Percentiles rank a stretch among this genome's conserved stretches.
Conservation (phyloP, 495 filamentous ascomycete genomes). For the Xylaria curta region DNA sequence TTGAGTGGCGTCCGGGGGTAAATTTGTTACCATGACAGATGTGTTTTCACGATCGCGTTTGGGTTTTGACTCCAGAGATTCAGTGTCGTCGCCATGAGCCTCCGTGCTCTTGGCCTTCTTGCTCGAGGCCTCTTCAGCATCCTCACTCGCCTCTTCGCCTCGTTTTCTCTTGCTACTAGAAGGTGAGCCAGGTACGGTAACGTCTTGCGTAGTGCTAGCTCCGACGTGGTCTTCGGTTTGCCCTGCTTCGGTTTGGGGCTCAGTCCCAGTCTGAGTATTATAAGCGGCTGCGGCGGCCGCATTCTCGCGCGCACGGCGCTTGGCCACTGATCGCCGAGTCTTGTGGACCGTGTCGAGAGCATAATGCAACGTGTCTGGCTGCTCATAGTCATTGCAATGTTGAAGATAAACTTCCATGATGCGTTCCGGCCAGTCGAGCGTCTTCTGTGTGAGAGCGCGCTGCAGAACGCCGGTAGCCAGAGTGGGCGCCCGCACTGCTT, state of each 20-base stretch:
- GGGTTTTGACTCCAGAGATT: conserved; percentile 48
- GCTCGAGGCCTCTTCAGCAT: conserved; percentile 46
- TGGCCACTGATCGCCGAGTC: conserved; percentile 65
- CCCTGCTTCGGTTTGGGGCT: conserved; percentile 33
- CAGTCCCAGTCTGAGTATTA: conserved; percentile 40
- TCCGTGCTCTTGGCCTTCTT: conserved; percentile 65
- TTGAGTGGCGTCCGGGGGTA: conserved; percentile 73
- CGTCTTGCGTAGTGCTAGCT: conserved; percentile 37
- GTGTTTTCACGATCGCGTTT: conserved; percentile 91
- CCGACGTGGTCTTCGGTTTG: conserved; percentile 44
- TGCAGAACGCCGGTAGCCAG: conserved; percentile 75
- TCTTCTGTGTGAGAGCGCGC: conserved; percentile 69
- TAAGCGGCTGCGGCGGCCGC: conserved; percentile 59
- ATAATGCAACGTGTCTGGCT: conserved; percentile 70
- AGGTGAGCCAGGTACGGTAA: conserved; percentile 33
- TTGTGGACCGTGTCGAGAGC: conserved; percentile 73
- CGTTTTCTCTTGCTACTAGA: conserved; percentile 73
- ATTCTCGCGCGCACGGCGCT: conserved; percentile 70
- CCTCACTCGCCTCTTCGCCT: conserved; percentile 53
- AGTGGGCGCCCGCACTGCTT: conserved; percentile 54
- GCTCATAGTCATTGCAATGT: conserved; percentile 88
- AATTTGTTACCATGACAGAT: conserved; percentile 76
- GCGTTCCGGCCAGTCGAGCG: conserved; percentile 91
- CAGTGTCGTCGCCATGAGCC: conserved; percentile 46
- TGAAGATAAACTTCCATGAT: conserved; percentile 80